A percentile compares a stretch with the other conserved stretches of the same genome.
Conservation (phyloP, 192 early-diverging fungal genomes). For the Lobosporangium transversale region DNA sequence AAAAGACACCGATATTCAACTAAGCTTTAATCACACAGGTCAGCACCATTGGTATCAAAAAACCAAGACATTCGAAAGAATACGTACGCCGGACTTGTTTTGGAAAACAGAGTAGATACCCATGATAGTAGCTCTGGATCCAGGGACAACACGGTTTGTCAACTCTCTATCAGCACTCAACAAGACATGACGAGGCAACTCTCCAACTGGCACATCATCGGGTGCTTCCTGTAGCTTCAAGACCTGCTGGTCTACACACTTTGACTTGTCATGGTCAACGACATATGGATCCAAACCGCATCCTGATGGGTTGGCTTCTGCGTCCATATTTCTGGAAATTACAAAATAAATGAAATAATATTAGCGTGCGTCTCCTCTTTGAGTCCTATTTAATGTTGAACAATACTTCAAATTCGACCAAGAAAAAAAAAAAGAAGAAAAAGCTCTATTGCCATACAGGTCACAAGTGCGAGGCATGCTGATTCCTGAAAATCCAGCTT, state of each 20-base stretch:
- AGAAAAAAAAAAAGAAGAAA: no score
- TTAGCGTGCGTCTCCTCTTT: background rate
- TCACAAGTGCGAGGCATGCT: constrained; percentile 92
- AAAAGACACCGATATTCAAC: background rate
- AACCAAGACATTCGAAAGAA: background rate
- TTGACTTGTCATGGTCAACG: constrained; percentile 94
- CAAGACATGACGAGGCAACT: constrained; percentile 94
- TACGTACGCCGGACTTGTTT: constrained; percentile 63
- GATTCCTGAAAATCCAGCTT: constrained; percentile 85
- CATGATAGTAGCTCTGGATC: constrained; percentile 90
- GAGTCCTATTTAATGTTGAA: no score
- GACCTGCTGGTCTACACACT: constrained; percentile 96
- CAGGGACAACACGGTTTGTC: constrained; percentile 92
- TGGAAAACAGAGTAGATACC: constrained; percentile 97
- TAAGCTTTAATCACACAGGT: no score
- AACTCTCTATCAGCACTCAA: constrained; percentile 90
- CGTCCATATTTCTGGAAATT: constrained; percentile 20
- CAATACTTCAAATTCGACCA: no score
- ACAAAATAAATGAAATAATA: background rate
- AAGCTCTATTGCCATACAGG: constrained; percentile 68
- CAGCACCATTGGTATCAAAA: no score
- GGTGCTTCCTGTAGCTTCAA: constrained; percentile 98
- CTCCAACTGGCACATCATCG: constrained; percentile 97
- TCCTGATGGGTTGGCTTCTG: constrained; percentile 59
- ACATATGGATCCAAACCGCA: constrained; percentile 93